Conservation (phyloP, 441 rosid species). For the Gossypium schwendimanii region DNA sequence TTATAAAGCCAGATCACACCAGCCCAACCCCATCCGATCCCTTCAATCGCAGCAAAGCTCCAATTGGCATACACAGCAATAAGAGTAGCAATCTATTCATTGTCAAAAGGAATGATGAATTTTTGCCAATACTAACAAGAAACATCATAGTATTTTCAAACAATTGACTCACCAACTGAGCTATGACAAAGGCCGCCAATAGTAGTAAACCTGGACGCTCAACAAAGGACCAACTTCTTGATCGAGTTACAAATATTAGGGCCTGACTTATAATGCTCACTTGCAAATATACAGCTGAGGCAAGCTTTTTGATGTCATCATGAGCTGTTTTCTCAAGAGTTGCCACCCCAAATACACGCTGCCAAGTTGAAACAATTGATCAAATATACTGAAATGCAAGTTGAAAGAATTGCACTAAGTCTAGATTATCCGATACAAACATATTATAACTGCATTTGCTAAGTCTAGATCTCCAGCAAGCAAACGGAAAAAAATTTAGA, state of each 20-base stretch:
- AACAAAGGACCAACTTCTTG: constrained; percentile 85
- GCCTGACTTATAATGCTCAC: constrained; percentile 98
- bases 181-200: constrained; percentile 62
- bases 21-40: constrained; percentile 99
- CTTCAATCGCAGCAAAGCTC: constrained; percentile 94
- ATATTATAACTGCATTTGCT: not conserved
- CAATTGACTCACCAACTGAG: constrained; percentile 67
- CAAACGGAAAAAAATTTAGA: not conserved
- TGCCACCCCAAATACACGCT: constrained; percentile 75
- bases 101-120: constrained; percentile 4
- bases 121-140: not conserved
- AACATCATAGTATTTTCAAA: not conserved
- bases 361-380: constrained; percentile 21
- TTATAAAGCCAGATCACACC: constrained; percentile 96
- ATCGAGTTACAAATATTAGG: constrained; percentile 86
- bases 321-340: constrained; percentile 83
- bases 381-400: not conserved
- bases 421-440: not conserved
- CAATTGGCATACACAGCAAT: constrained; percentile 94
- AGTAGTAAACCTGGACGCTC: constrained; percentile 90
- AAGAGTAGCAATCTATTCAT: constrained; percentile 71
- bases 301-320: constrained; percentile 85
- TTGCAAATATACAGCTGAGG: constrained; percentile 94
- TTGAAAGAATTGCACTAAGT: not conserved
- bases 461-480: not conserved